Evolutionary conservation across 1,284 basidiomycete species (phyloP).

Genomic region (Tilletia walkeri): DNA sequence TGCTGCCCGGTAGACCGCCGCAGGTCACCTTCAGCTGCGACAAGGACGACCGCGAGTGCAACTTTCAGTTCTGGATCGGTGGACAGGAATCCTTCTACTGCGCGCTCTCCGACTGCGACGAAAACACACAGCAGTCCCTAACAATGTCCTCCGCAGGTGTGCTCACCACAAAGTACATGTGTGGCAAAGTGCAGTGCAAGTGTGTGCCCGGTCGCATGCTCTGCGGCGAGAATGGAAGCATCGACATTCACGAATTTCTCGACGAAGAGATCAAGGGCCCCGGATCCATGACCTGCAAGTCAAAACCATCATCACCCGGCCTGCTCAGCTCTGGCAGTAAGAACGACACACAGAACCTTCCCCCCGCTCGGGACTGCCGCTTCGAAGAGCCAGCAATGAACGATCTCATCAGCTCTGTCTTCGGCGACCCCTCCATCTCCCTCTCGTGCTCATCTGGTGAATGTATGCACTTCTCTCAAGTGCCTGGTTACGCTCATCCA

Average conservation of each 20-base stretch:
- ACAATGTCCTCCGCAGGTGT: background rate
- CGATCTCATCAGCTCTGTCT: slow-evolving; percentile 83
- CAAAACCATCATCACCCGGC: slow-evolving; percentile 34
- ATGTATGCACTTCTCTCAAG: slow-evolving; percentile 87
- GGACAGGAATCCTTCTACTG: slow-evolving; percentile 94
- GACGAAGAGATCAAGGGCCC: slow-evolving; percentile 86
- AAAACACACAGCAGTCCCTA: slow-evolving; percentile 34
- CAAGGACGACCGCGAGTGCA: slow-evolving; percentile 34
- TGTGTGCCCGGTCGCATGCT: slow-evolving; percentile 90
- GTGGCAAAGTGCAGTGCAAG: slow-evolving; percentile 72
- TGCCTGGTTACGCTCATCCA: slow-evolving; percentile 66
- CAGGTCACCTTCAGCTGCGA: slow-evolving; percentile 79
- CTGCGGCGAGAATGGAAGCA: slow-evolving; percentile 90
- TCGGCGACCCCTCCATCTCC: slow-evolving; percentile 86
- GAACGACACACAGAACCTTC: slow-evolving; percentile 23
- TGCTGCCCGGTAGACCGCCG: slow-evolving; percentile 80
- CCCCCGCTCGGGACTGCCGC: slow-evolving; percentile 62
- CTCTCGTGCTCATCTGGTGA: slow-evolving; percentile 84
- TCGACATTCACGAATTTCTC: slow-evolving; percentile 96
- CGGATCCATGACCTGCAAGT: slow-evolving; percentile 78
- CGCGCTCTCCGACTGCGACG: slow-evolving; percentile 69
- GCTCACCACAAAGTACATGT: slow-evolving; percentile 60
- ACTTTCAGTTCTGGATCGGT: slow-evolving; percentile 80
- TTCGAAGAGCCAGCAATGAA: slow-evolving; percentile 98
- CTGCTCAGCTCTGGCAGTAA: slow-evolving; percentile 53